Evolutionary conservation across 2,329 filamentous ascomycete species (phyloP), one percentile per base, ranked within the genome.

Genomic region (Phialophora tarda): DNA sequence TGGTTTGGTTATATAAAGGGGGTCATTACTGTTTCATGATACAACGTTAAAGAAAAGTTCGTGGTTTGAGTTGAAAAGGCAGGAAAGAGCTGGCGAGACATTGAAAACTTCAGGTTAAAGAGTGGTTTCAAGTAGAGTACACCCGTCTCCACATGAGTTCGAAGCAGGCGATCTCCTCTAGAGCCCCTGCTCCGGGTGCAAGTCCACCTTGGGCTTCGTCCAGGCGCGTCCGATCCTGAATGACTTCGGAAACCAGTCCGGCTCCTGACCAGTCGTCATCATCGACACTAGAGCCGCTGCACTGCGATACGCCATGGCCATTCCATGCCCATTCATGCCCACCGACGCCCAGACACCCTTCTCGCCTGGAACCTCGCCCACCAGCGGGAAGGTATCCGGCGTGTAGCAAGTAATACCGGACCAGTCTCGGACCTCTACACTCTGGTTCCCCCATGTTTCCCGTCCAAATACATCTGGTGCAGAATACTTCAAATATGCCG

Each of bases 321-420:
- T 74, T 10, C 81, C 81, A 70, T 83, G 81, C 0, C 81, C 81
- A 69, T 83, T 82, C 65, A 83, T 82, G 0, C 82, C 82, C 17
- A 81, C 82, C 68, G 81, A 82, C 6, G 83, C 76, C 71, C 76
- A 84, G 58, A 83, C 81, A 3, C 82, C 82, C 11, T 78, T 75
- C 10, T 78, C 65, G 0, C 75, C 75, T 8, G 79, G 74, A 5
- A 84, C 70, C 1, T 72, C 71, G 1, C 82, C 82, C n/a, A 84
- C 74, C 64, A 82, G 79, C 0, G 82, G 82, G 10, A 83, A 79
- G 11, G 76, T 80, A 70, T 84, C 80, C 0, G 76, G 73, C 51
- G 81, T 83, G 79, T 82, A 79, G 17, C 75, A 82, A 41, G 83
- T 78, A 64, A 84, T 81, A 0, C 81, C 82, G 0, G 78, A 81